phyloP scores from a whole-genome alignment of 805 yeast genomes.

The Priceomyces medius region DNA sequence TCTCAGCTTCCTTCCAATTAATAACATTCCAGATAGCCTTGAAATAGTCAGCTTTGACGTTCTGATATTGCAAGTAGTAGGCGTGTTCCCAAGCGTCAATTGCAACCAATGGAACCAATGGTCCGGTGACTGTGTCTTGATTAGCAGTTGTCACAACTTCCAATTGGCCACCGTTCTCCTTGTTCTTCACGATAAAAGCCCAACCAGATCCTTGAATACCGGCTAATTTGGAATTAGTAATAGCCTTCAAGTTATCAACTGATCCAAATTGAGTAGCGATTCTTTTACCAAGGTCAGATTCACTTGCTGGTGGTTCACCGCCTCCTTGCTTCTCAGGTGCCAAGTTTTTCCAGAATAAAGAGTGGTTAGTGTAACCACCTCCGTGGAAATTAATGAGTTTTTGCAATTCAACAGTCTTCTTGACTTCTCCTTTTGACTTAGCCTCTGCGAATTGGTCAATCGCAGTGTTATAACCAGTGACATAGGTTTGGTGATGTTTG shows the following conservation, averaged over 20 bases:
- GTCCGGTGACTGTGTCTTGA: conserved; percentile 48
- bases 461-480: conserved; percentile 46
- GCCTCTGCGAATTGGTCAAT: conserved; percentile 39
- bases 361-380: conserved; percentile 52
- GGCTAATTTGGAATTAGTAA: conserved; percentile 44
- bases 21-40: conserved; percentile 52
- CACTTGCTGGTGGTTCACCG: conserved; percentile 57
- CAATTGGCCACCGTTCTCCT: conserved; percentile 40
- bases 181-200: conserved; percentile 51
- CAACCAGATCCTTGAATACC: conserved; percentile 55
- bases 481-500: conserved; percentile 52
- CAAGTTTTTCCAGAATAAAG: conserved; percentile 50
- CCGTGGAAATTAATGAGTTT: conserved; percentile 50
- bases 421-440: conserved; percentile 38
- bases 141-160: conserved; percentile 47
- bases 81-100: conserved; percentile 59
- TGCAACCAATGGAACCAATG: conserved; percentile 46
- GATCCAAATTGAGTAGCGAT: conserved; percentile 46
- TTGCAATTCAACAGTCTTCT: conserved; percentile 42
- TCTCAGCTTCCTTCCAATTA: conserved; percentile 51
- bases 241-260: conserved; percentile 39
- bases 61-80: conserved; percentile 52
- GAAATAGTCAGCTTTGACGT: conserved; percentile 49
- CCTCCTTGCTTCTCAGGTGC: conserved; percentile 47
- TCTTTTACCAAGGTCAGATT: conserved; percentile 38